Evolutionary conservation across 106 monocot genomes (phyloP), one percentile per base, ranked within the genome.

Genomic region (Dactylorhiza incarnata): DNA sequence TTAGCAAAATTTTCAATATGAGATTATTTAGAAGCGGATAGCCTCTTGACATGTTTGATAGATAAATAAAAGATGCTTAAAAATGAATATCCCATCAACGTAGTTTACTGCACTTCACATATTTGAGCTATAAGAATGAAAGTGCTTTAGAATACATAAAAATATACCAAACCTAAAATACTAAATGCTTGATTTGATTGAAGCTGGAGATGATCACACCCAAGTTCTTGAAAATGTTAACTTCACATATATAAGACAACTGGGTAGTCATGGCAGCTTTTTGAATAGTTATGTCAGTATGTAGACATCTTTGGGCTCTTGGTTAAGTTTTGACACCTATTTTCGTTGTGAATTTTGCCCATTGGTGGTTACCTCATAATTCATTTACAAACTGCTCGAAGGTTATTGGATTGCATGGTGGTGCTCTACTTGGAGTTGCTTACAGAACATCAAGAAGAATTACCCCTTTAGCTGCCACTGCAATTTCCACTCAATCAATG

Each of bases 331-430:
- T 67, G 16, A 43, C 5, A 9, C 70, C 19, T n/a, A 71, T 9
- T n/a, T 20, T 22, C 12, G 0, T 72, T 49, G 49, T 44, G 69
- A 49, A 71, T 17, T 65, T 65, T 65, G 12, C 4, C 12, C 29
- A 14, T 48, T 81, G 50, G 55, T 51, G 45, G 26, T 74, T 83
- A 67, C 73, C 74, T 75, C 75, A 49, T 75, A 17, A 26, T 66
- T 20, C 10, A 23, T 46, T 78, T 77, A 10, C 23, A 20, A 71
- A 72, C 69, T 53, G 25, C 48, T 20, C 68, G 62, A 84, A 97
- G 97, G 97, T 97, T 77, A 86, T 94, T 82, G 97, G 91, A 13
- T 85, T 97, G 85, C 91, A 97, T 89, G 87, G 97, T 74, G 97
- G 97, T 76, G 91, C 97, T 44, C 81, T 97, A 78, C 89, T 97